Evolutionary conservation across 1,284 basidiomycete genomes (phyloP).

Genomic region (Thecaphora thlaspeos): DNA sequence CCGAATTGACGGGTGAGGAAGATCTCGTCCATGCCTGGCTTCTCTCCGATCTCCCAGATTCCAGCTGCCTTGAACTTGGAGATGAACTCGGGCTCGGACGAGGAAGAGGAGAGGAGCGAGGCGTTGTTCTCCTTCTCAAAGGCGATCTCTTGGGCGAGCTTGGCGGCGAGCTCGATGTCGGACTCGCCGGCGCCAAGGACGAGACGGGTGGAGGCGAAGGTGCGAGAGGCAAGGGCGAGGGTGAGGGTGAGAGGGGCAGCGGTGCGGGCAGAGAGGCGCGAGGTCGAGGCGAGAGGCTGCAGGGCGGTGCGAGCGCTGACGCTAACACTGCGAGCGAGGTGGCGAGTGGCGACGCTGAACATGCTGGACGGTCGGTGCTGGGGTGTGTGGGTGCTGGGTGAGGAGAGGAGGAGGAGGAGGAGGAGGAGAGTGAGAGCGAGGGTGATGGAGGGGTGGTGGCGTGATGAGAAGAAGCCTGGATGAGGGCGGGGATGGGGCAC

Average conservation of each 20-base stretch:
- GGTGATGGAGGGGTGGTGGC: too few relatives aligned
- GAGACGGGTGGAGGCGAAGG: conserved; percentile 10
- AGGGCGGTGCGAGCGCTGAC: too few relatives aligned
- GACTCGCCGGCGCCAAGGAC: conserved; percentile 60
- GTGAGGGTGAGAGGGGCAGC: background rate
- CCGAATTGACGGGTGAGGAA: conserved; percentile 79
- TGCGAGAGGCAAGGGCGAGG: background rate
- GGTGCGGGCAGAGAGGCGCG: background rate
- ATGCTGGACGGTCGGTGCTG: too few relatives aligned
- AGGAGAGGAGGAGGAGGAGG: too few relatives aligned
- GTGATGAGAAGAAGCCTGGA: too few relatives aligned
- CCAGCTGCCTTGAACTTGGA: conserved; percentile 72
- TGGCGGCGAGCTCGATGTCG: conserved; percentile 72
- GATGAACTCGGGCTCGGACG: conserved; percentile 71
- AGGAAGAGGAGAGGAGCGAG: conserved; percentile 59
- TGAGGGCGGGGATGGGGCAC: too few relatives aligned
- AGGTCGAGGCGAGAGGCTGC: too few relatives aligned
- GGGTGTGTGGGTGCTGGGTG: too few relatives aligned
- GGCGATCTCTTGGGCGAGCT: conserved; percentile 77
- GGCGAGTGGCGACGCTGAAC: too few relatives aligned
- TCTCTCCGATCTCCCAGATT: conserved; percentile 77
- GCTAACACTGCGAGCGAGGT: too few relatives aligned
- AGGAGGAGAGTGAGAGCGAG: too few relatives aligned
- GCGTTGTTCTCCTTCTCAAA: conserved; percentile 70
- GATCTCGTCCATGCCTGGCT: conserved; percentile 77